Conservation (phyloP, 345 rosid genomes). For the Salix viminalis region DNA sequence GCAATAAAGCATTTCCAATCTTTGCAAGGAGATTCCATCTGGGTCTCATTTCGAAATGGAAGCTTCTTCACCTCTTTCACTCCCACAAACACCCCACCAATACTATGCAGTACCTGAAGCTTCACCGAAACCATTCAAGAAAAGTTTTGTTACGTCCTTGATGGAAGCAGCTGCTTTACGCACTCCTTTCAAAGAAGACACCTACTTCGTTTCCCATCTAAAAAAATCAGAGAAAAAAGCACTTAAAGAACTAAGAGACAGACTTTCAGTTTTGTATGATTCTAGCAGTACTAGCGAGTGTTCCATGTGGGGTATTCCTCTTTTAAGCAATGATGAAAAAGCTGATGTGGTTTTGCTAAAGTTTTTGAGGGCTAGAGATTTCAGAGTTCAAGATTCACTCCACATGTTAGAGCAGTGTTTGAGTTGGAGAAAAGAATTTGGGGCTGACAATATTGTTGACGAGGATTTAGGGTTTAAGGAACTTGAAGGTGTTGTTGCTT, state of each 20-base stretch:
- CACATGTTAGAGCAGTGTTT: conserved; percentile 75
- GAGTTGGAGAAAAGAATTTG: conserved; percentile 72
- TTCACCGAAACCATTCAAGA: conserved; percentile 50
- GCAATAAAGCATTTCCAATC: background rate
- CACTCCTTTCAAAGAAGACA: conserved; percentile 72
- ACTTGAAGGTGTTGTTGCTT: conserved; percentile 81
- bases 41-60: conserved; percentile 15
- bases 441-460: conserved; percentile 58
- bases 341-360: conserved; percentile 83
- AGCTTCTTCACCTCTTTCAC: conserved; percentile 39
- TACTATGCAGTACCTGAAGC: conserved; percentile 23
- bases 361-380: conserved; percentile 86
- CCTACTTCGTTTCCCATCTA: conserved; percentile 66
- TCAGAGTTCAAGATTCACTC: conserved; percentile 56
- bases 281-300: conserved; percentile 16
- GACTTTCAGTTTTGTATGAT: conserved; percentile 40
- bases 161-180: conserved; percentile 72
- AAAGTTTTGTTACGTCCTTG: conserved; percentile 63
- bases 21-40: conserved; percentile 12
- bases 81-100: conserved; percentile 30
- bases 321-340: conserved; percentile 51
- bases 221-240: conserved; percentile 73
- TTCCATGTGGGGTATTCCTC: conserved; percentile 80
- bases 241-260: conserved; percentile 62
- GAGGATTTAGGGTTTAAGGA: conserved; percentile 88